A percentile compares a stretch with the other conserved stretches of the same genome.
These are phyloP conservation scores for Chrysanthemum seticuspe DNA, from an alignment of 129 eudicot species.

Conservation along the genomic window DNA sequence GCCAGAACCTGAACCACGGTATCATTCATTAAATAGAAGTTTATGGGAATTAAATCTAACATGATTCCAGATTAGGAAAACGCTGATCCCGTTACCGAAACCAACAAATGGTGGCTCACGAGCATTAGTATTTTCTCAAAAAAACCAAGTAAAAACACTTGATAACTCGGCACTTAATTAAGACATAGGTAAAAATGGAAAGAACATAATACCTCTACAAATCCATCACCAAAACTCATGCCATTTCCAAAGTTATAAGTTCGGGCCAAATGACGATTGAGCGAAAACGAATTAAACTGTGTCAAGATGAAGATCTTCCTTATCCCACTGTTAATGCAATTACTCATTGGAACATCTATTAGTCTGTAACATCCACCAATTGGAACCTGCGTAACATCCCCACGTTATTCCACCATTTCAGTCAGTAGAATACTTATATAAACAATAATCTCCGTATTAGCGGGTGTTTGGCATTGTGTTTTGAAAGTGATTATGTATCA, in stretches of 20 bases:
- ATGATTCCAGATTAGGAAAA: conserved; percentile 3
- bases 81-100: background rate
- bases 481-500: background rate
- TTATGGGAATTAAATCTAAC: background rate
- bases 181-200: conserved; percentile 3
- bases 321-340: conserved; percentile 93
- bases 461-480: background rate
- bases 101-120: background rate
- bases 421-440: conserved; percentile 1
- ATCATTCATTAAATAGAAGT: background rate
- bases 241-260: conserved; percentile 86
- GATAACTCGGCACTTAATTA: background rate
- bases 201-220: conserved; percentile 65
- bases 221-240: conserved; percentile 77
- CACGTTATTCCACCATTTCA: background rate
- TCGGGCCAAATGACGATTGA: conserved; percentile 83
- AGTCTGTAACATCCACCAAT: conserved; percentile 92
- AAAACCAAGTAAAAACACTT: background rate
- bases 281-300: conserved; percentile 86
- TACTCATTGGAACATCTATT: conserved; percentile 94
- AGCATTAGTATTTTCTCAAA: background rate
- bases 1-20: conserved; percentile 62
- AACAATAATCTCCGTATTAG: background rate
- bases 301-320: conserved; percentile 82
- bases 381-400: conserved; percentile 66